A percentile compares a stretch with the other conserved stretches of the same genome.
phyloP scores from a whole-genome alignment of 345 rosid species.

The Triadica sebifera region DNA sequence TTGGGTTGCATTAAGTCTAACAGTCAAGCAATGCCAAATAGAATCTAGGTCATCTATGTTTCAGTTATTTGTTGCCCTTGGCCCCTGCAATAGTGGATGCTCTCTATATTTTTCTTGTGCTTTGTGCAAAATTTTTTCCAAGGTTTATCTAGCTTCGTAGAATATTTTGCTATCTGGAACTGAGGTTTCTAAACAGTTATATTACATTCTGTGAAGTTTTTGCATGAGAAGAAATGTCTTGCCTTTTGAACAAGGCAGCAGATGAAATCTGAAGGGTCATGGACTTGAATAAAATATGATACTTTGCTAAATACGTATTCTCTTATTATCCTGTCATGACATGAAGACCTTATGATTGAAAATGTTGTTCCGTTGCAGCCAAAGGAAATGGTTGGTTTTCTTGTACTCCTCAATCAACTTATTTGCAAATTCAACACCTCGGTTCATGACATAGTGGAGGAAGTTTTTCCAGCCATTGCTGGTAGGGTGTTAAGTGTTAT shows the following conservation, averaged over 20 bases:
- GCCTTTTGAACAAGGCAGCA: not conserved
- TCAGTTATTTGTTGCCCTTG: not conserved
- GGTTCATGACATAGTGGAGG: slow-evolving; percentile 70
- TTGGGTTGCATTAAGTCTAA: not conserved
- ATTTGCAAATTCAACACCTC: slow-evolving; percentile 80
- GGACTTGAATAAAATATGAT: not conserved
- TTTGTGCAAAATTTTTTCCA: not conserved
- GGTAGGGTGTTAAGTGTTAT: slow-evolving; percentile 59
- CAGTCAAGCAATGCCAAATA: not conserved
- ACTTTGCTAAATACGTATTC: not conserved
- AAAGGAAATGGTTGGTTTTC: slow-evolving; percentile 78
- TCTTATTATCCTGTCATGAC: not conserved
- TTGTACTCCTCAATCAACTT: slow-evolving; percentile 83
- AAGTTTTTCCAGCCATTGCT: slow-evolving; percentile 86
- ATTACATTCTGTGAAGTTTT: not conserved
- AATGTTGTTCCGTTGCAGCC: slow-evolving; percentile 60
- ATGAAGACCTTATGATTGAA: slow-evolving; percentile 25
- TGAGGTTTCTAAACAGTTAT: not conserved
- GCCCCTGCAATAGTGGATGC: not conserved
- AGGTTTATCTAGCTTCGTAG: not conserved
- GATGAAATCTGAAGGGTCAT: not conserved
- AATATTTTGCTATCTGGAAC: not conserved
- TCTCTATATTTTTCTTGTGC: not conserved
- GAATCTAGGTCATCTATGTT: not conserved
- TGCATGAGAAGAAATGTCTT: not conserved